Conservation (phyloP, 2,329 filamentous ascomycete genomes). For the Xylariales sp. region DNA sequence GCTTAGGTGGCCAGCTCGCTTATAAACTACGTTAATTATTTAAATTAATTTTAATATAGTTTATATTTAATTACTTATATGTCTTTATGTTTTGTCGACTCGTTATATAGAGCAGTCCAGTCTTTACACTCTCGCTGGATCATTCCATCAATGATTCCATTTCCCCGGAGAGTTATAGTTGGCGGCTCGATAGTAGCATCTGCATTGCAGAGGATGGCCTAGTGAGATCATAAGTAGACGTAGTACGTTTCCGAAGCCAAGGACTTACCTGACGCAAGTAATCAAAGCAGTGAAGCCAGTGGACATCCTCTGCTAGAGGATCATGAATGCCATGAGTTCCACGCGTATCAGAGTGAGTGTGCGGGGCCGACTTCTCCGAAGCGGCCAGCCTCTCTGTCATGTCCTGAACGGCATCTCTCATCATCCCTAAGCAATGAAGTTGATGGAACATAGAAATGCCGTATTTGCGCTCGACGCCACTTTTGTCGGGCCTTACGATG, state of each 20-base stretch:
- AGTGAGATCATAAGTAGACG: too few species aligned
- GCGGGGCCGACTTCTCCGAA: not conserved
- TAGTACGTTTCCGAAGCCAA: not conserved
- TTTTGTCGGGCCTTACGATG: not conserved
- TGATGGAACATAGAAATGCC: constrained; percentile 4
- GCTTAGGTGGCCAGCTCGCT: too few species aligned
- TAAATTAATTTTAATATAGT: too few species aligned
- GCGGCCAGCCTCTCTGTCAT: constrained; percentile 3
- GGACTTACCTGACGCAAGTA: not conserved
- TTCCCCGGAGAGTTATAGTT: not conserved
- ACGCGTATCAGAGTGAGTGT: not conserved
- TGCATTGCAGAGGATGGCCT: constrained; percentile 2
- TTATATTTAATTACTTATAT: too few species aligned
- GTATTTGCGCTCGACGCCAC: not conserved
- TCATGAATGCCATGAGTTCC: not conserved
- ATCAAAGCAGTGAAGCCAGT: constrained; percentile 4
- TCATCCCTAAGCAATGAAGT: constrained; percentile 1
- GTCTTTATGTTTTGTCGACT: not conserved
- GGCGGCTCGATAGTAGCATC: constrained; percentile 2
- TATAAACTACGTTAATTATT: too few species aligned
- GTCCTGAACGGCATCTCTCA: not conserved
- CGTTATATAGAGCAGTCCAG: not conserved
- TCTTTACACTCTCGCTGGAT: constrained; percentile 3
- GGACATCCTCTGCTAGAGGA: not conserved
- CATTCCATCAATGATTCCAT: constrained; percentile 3